Conservation (phyloP, 1,284 basidiomycete species). For the Moesziomyces parantarcticus region DNA sequence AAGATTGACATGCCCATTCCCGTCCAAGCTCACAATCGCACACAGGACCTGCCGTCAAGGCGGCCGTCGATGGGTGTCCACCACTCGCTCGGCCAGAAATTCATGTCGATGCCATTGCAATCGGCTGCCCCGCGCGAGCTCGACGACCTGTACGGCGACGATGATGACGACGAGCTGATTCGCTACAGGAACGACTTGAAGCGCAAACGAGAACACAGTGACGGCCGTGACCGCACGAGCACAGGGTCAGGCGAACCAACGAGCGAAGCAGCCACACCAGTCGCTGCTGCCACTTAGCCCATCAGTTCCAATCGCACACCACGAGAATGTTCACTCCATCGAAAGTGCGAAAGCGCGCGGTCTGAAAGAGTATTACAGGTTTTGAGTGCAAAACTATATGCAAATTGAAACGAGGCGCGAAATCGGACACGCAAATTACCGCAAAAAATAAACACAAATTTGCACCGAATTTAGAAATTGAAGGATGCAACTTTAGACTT, state of each 20-base stretch:
- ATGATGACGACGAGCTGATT: constrained; percentile 31
- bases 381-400: no score
- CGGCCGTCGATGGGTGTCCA: no score
- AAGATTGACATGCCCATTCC: neutral
- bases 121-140: constrained; percentile 4
- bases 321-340: no score
- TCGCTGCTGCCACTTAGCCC: neutral
- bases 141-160: constrained; percentile 30
- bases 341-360: no score
- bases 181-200: constrained; percentile 12
- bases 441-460: no score
- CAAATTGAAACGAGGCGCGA: no score
- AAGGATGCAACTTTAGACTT: no score
- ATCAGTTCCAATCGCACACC: no score
- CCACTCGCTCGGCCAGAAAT: neutral
- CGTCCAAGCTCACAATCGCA: neutral
- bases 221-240: neutral
- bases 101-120: constrained; percentile 14
- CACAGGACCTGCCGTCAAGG: neutral
- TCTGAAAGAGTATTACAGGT: no score
- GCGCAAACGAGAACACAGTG: constrained; percentile 6
- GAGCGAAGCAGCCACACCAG: neutral
- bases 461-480: no score
- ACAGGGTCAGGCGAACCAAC: no score
- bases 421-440: no score